These are phyloP conservation scores for Infundibulicybe gibba DNA, from an alignment of 768 basidiomycete species.

Conservation along the genomic window DNA sequence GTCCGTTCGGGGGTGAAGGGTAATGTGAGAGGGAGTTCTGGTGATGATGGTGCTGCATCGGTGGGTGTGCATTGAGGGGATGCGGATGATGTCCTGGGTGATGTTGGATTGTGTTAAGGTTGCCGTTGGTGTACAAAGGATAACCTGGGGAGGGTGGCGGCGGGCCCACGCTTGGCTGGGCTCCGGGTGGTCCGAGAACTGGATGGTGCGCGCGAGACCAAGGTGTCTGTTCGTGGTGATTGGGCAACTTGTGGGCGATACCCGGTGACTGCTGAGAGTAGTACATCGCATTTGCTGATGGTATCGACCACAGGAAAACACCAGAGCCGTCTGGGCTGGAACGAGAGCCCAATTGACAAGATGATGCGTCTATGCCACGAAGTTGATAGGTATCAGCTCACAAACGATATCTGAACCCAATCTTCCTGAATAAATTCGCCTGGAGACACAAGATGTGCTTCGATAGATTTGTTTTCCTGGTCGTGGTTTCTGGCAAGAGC, in stretches of 20 bases:
- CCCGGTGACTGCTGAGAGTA: conserved; percentile 83
- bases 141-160: conserved; percentile 75
- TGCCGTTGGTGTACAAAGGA: conserved; percentile 71
- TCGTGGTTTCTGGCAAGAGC: not conserved
- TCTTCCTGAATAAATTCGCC: too few species aligned
- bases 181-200: conserved; percentile 42
- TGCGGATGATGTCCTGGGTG: conserved; percentile 55
- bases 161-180: conserved; percentile 55
- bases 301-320: conserved; percentile 4
- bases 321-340: not conserved
- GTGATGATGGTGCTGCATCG: conserved; percentile 68
- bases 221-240: conserved; percentile 71
- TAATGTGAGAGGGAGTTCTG: conserved; percentile 79
- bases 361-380: not conserved
- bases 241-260: conserved; percentile 71
- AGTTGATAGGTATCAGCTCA: not conserved
- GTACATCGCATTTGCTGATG: conserved; percentile 61
- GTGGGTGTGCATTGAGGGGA: conserved; percentile 39
- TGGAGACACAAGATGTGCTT: not conserved
- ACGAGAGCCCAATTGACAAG: not conserved
- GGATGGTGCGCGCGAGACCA: conserved; percentile 65
- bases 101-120: conserved; percentile 59
- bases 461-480: not conserved
- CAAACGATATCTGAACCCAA: not conserved
- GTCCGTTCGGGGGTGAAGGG: conserved; percentile 74